These are phyloP conservation scores for Backusella luteola DNA, from an alignment of 192 early-diverging fungal species.

Conservation along the genomic window DNA sequence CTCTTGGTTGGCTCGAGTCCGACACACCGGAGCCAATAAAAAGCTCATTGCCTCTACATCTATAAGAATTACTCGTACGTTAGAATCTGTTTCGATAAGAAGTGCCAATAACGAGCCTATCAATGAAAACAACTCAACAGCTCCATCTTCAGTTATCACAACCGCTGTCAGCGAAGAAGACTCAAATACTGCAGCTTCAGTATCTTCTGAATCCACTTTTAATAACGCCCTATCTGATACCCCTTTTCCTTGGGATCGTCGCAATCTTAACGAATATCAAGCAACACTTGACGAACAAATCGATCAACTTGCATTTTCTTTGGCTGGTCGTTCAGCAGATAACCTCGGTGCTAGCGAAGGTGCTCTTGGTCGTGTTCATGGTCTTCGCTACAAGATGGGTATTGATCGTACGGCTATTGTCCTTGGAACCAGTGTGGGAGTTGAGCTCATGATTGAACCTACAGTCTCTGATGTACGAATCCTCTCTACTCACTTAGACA, in stretches of 20 bases:
- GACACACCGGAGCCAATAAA: not conserved
- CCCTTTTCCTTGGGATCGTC: slow-evolving; percentile 11
- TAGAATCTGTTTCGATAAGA: slow-evolving; percentile 3
- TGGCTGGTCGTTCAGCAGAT: slow-evolving; percentile 14
- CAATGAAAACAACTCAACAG: not conserved
- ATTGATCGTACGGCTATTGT: slow-evolving; percentile 27
- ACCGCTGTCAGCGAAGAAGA: not conserved
- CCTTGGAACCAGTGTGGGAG: slow-evolving; percentile 23
- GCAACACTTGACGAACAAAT: slow-evolving; percentile 22
- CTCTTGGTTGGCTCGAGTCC: slow-evolving; percentile 9
- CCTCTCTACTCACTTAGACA: not conserved
- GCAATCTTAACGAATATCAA: not conserved
- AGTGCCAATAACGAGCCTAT: not conserved
- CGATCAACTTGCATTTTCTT: slow-evolving; percentile 16
- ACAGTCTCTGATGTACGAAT: slow-evolving; percentile 1
- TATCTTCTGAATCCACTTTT: not conserved
- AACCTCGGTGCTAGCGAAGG: not conserved
- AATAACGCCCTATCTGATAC: not conserved
- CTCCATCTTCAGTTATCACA: not conserved
- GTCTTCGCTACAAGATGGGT: slow-evolving; percentile 16
- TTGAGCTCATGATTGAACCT: slow-evolving; percentile 17
- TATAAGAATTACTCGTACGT: slow-evolving; percentile 17
- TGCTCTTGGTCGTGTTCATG: not conserved
- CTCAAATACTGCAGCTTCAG: not conserved
- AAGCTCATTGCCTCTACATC: not conserved